Evolutionary conservation across 345 rosid genomes (phyloP), one percentile per base, ranked within the genome.

Genomic region (Cardamine occulta): DNA sequence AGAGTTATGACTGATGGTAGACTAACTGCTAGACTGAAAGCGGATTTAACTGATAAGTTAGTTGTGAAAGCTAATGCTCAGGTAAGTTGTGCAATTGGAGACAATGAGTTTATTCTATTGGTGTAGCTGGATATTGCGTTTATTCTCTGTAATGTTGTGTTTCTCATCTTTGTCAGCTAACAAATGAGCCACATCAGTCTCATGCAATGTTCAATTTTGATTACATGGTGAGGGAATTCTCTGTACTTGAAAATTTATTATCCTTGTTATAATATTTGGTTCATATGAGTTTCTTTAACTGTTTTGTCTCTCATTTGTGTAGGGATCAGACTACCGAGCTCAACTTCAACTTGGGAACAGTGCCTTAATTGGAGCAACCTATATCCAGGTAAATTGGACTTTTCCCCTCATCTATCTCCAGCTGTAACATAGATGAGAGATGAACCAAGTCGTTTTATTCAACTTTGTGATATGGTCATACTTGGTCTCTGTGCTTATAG

Each of bases 1-100:
- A 89, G 97, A 77, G 84, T 95, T 19, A 69, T 89, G 88, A 90
- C 93, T 0, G 99, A 95, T 79, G 99, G 98, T 77, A 88, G 97
- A 79, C 72, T 88, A 66, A 90, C 75, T 68, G 99, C 98, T 12
- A 89, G 99, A 84, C 85, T 84, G 80, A 95, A 90, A 66, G 89
- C 90, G 59, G 99, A 95, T 84, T 65, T 92, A 78, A 88, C 96
- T 19, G 97, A 95, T 24, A 85, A 84, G 81, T 79, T 92, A 45
- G 54, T 85, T 51, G 47, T 95, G 84, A 95, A 89, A 79, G 97
- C 94, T 31, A 92, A 88, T 85, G 94, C 97, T 65, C 97, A 88
- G 87, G 99, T 90, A 52, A 55, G 68, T 34, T 29, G 2, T 23
- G 29, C 37, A 35, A 21, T 19, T 39, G 28, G 15, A 51, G 24